Base-by-base conservation (phyloP, 1,284 basidiomycete genomes). In the Malassezia equina region DNA sequence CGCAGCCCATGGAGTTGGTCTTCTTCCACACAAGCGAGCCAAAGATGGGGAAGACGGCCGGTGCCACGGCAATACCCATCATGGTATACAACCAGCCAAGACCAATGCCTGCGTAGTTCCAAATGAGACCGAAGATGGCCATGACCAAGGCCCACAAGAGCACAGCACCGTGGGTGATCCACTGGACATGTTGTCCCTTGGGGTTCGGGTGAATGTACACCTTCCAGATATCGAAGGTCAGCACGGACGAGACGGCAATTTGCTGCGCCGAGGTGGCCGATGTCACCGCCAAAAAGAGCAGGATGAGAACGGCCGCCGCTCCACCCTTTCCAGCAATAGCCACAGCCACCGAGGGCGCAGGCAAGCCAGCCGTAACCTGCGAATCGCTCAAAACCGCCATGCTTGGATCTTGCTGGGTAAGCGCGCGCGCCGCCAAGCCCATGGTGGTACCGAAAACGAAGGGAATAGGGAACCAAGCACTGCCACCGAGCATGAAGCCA, bases 221-320 rank as follows among this genome's bases (percentile, higher is more conserved):
- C 75, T 84, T 80, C 74, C 84, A 86, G 8, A 86, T 56, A 52
- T 77, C 80, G 65, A 69, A 82, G 69, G 79, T 77, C 24, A 79
- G 60, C 9, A 80, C 72, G 5, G 77, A 76, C 1, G 84, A 82
- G 0, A 83, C 81, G 0, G 90, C 90, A 64, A 93, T 90, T 49
- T 91, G 80, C 75, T 95, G 90, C 4, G 90, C 90, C 21, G 84
- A 84, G 17, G 85, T 85, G 0, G 88, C 87, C 15, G 84, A 86
- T 0, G 88, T 93, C 60, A 93, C 65, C 7, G 67, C 69, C 17
- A 74, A 62, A 56, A 71, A 75, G 8, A 86, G 85, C 63, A 88
- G 76, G 77, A 88, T 86, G 19, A 88, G 79, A 24, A 93, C 79
- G 0, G 86, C 86, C 1, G 83, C 81, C 0, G 88, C 71, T 58